phyloP scores from a whole-genome alignment of 176 grass and related monocot genomes.

The Aegilops longissima region DNA sequence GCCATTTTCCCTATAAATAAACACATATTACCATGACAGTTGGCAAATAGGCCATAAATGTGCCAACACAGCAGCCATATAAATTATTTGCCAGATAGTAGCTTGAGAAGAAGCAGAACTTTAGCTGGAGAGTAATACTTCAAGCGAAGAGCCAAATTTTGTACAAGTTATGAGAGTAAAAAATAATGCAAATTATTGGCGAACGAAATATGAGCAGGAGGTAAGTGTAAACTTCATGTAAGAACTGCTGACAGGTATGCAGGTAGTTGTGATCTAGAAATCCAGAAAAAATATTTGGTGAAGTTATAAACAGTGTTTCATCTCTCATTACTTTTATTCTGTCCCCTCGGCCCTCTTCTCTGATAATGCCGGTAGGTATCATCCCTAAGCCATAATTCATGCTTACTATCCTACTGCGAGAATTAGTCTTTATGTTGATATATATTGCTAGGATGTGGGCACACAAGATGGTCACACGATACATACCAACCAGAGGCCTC shows the following conservation, averaged over 20 bases:
- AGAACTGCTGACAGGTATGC: neutral
- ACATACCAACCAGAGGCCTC: neutral
- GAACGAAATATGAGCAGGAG: neutral
- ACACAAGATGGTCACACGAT: neutral
- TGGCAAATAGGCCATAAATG: neutral
- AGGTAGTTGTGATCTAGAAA: neutral
- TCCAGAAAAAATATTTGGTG: neutral
- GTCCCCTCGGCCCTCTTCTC: neutral
- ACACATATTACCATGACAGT: neutral
- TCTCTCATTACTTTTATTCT: neutral
- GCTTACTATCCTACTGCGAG: neutral
- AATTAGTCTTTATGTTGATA: neutral
- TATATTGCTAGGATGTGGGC: neutral
- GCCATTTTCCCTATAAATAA: neutral
- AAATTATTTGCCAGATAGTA: neutral
- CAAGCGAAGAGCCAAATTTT: neutral
- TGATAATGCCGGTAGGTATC: neutral
- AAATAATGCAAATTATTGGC: neutral
- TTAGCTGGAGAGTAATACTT: neutral
- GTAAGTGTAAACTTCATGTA: neutral
- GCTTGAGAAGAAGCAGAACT: neutral
- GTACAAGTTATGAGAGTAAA: neutral
- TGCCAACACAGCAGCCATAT: neutral
- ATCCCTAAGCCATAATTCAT: neutral
- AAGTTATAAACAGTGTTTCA: neutral